Conservation (phyloP, 139 green algal genomes). For the Protoeuglena noctilucae region DNA sequence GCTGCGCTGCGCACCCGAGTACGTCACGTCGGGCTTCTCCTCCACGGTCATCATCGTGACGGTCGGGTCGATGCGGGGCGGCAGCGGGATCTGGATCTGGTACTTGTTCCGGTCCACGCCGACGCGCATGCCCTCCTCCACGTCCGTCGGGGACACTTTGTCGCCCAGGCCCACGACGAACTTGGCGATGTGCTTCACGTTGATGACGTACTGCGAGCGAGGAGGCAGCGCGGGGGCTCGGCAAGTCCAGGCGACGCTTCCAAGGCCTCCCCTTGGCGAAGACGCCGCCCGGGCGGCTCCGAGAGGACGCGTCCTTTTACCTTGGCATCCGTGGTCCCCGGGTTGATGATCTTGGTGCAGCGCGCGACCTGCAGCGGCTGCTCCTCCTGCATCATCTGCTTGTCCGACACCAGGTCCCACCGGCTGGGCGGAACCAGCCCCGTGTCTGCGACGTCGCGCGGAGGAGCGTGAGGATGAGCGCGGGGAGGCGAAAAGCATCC, state of each 20-base stretch:
- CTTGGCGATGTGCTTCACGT: slow-evolving; percentile 99
- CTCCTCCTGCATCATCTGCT: slow-evolving; percentile 96
- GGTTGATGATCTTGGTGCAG: slow-evolving; percentile 99
- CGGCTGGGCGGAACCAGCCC: slow-evolving; percentile 77
- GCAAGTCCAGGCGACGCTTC: no score
- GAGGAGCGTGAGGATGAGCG: no score
- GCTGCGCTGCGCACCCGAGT: slow-evolving; percentile 16
- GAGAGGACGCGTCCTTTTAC: no score
- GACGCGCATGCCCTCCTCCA: slow-evolving; percentile 98
- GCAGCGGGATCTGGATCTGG: slow-evolving; percentile 88
- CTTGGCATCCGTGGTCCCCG: slow-evolving; percentile 86
- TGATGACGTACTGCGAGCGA: slow-evolving; percentile 96
- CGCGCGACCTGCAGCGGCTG: slow-evolving; percentile 87
- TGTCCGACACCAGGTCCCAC: slow-evolving; percentile 98
- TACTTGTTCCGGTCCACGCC: slow-evolving; percentile 96
- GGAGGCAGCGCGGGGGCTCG: no score
- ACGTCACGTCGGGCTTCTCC: slow-evolving; percentile 96
- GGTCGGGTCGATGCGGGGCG: slow-evolving; percentile 93
- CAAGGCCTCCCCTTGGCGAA: no score
- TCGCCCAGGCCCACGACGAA: slow-evolving; percentile 97
- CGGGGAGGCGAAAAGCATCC: no score
- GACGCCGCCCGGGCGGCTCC: neutral
- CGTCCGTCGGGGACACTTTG: slow-evolving; percentile 91
- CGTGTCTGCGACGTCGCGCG: no score
- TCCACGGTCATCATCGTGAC: slow-evolving; percentile 99